phyloP scores from a whole-genome alignment of 129 eudicot species.

The Centaurea solstitialis region DNA sequence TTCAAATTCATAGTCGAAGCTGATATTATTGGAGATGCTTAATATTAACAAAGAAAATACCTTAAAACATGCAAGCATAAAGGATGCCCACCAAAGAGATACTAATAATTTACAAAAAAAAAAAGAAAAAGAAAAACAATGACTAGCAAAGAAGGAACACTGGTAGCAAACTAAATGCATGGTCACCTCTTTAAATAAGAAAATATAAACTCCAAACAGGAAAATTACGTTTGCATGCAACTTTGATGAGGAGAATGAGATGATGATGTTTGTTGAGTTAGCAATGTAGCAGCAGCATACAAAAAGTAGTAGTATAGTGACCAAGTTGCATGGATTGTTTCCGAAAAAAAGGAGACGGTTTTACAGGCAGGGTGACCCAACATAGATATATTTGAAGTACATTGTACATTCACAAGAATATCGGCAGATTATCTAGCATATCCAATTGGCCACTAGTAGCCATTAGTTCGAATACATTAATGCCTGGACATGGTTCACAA shows the following conservation, averaged over 20 bases:
- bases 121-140: constrained; percentile 1
- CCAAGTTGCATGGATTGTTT: not conserved
- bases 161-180: not conserved
- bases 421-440: not conserved
- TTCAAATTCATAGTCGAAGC: not conserved
- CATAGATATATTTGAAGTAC: not conserved
- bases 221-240: not conserved
- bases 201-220: not conserved
- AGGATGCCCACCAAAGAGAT: not conserved
- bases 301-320: not conserved
- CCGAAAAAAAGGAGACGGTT: not conserved
- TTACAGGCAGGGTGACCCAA: constrained; percentile 7
- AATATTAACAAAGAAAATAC: not conserved
- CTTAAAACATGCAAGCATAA: constrained; percentile 7
- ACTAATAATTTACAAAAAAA: not conserved
- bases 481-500: not conserved
- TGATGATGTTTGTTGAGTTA: not conserved
- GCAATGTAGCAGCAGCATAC: not conserved
- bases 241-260: not conserved
- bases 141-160: not conserved
- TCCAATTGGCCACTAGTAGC: constrained; percentile 1
- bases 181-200: not conserved
- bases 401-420: constrained; percentile 2
- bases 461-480: constrained; percentile 5
- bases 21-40: not conserved